Base-by-base conservation (phyloP, 2,329 filamentous ascomycete genomes). In the Stagonosporopsis tanaceti region DNA sequence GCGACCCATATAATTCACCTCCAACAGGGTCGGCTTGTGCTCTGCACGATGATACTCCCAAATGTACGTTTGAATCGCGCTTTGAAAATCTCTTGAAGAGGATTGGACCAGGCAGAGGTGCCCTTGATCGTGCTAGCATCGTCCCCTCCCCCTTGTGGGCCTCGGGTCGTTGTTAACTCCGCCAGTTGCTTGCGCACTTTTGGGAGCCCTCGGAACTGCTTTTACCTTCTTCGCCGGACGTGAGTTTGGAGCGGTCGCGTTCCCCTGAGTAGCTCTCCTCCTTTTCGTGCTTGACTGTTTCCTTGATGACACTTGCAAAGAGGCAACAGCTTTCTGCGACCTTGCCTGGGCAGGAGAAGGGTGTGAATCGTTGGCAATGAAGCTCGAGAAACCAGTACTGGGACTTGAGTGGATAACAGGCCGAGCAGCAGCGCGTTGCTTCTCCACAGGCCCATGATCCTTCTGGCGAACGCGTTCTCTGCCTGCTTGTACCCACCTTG, bases 371-470 rank as follows among this genome's bases (percentile, higher is more conserved):
- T 41, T 32, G 27, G 32, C 8, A 11, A 40, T n/a, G 14, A 40
- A 34, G 9, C 27, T 34, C 14, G 17, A 50, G 12, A 41, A n/a
- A 2, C 14, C 37, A 2, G 30, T 27, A 14, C n/a, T 22, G 5
- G 47, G 38, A n/a, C 38, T 50, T 22, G 47, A 50, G 47, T 22
- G 40, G 38, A 50, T 20, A 8, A 42, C 27, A 7, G 38, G 38
- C 20, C 27, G 38, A 17, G 47, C 28, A 25, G 20, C 47, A 1
- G 27, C 20, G 20, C 47, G 47, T 6, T 22, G 4, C 35, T 20
- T 38, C 35, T 2, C 20, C 20, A 20, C 20, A 20, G 20, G 20
- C 20, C 20, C 20, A 20, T 20, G 20, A 20, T 20, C 20, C 20
- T 20, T 20, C 20, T 20, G 20, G 20, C 20, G 20, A 20, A 20